Conservation (phyloP, 140 eudicot species). For the Anethum foeniculum region DNA sequence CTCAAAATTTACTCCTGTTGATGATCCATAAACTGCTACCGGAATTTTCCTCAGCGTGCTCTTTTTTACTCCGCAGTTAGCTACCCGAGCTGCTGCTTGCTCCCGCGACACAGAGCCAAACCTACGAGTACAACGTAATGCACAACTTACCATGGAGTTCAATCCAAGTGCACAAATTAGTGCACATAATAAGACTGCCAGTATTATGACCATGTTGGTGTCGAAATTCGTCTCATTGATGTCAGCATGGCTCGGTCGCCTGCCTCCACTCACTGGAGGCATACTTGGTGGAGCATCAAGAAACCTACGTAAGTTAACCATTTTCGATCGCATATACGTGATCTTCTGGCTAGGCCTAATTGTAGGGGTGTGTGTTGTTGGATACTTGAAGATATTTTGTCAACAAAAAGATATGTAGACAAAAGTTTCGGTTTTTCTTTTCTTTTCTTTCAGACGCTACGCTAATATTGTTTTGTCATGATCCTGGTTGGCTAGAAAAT, state of each 20-base stretch:
- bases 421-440: background rate
- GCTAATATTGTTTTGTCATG: constrained; percentile 4
- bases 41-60: constrained; percentile 29
- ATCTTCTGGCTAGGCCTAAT: constrained; percentile 1
- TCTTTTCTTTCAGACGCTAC: background rate
- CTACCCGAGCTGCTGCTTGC: constrained; percentile 20
- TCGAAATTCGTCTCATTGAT: constrained; percentile 25
- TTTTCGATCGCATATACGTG: constrained; percentile 1
- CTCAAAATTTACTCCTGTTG: constrained; percentile 8
- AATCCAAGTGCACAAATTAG: constrained; percentile 34
- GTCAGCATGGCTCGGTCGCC: constrained; percentile 12
- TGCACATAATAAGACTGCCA: constrained; percentile 40
- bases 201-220: constrained; percentile 42
- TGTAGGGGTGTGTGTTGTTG: background rate
- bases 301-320: constrained; percentile 29
- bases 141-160: constrained; percentile 26
- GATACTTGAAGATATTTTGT: background rate
- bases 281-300: constrained; percentile 18
- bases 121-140: constrained; percentile 16
- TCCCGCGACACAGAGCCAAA: constrained; percentile 26
- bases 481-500: constrained; percentile 1
- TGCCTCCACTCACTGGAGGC: constrained; percentile 6
- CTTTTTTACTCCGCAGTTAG: constrained; percentile 26
- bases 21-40: constrained; percentile 19
- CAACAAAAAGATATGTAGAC: background rate